phyloP scores from a whole-genome alignment of 2,329 filamentous ascomycete genomes.

The Aspergillaceae sp. region DNA sequence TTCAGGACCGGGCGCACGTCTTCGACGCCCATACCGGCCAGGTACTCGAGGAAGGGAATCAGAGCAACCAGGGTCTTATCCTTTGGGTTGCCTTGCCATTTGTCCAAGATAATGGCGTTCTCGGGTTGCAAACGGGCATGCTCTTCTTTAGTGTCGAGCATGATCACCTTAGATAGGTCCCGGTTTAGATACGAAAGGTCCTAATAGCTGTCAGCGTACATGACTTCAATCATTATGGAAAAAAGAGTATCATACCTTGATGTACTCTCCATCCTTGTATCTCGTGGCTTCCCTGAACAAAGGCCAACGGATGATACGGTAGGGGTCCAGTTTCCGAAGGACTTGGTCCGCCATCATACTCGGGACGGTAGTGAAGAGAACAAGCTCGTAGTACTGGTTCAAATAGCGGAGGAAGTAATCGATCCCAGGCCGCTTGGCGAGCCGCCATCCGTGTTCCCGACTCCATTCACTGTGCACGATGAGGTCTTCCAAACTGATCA shows the following conservation, averaged over 20 bases:
- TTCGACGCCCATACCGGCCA: constrained; percentile 83
- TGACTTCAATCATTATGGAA: constrained; percentile 51
- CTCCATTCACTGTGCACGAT: constrained; percentile 93
- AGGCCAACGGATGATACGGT: constrained; percentile 89
- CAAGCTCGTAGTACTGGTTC: constrained; percentile 95
- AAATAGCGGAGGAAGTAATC: constrained; percentile 98
- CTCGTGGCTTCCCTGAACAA: constrained; percentile 94
- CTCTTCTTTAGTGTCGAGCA: constrained; percentile 75
- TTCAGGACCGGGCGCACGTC: constrained; percentile 81
- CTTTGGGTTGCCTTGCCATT: constrained; percentile 75
- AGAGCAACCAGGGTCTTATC: constrained; percentile 81
- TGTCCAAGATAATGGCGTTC: constrained; percentile 84
- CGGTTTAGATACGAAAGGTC: constrained; percentile 97
- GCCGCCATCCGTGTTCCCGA: constrained; percentile 86
- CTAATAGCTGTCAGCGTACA: constrained; percentile 35
- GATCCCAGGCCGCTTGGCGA: constrained; percentile 87
- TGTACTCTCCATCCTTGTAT: constrained; percentile 89
- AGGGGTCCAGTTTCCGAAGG: constrained; percentile 88
- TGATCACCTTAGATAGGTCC: constrained; percentile 87
- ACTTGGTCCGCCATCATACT: constrained; percentile 78
- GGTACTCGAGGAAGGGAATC: constrained; percentile 95
- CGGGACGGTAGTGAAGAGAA: constrained; percentile 86
- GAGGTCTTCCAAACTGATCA: constrained; percentile 86
- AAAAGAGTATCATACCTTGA: constrained; percentile 59
- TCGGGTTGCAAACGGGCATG: constrained; percentile 90